These are phyloP conservation scores for Diplodia corticola DNA, from an alignment of 2,329 filamentous ascomycete species.

Conservation along the genomic window DNA sequence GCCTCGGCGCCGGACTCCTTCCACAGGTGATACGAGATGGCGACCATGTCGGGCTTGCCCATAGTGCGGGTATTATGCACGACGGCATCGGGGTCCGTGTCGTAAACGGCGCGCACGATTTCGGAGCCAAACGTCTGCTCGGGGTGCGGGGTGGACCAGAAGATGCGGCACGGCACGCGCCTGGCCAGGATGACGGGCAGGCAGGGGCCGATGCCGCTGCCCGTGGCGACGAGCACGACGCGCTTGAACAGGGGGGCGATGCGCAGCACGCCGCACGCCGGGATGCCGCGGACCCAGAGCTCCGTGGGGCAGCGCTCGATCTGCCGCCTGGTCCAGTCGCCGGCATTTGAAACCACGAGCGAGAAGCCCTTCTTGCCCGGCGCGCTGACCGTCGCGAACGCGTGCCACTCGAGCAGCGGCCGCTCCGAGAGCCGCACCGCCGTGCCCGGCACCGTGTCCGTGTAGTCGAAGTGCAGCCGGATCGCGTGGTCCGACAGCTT, in stretches of 20 bases:
- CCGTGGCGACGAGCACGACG: constrained; percentile 38
- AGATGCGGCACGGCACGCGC: constrained; percentile 55
- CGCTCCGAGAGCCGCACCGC: constrained; percentile 18
- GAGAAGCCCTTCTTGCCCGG: constrained; percentile 29
- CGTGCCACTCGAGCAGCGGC: constrained; percentile 39
- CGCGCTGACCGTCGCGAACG: constrained; percentile 41
- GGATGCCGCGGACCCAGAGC: constrained; percentile 34
- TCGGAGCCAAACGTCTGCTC: constrained; percentile 61
- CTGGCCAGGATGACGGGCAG: constrained; percentile 53
- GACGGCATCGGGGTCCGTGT: constrained; percentile 62
- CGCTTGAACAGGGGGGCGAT: constrained; percentile 35
- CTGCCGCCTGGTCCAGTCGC: constrained; percentile 36
- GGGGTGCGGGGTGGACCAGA: constrained; percentile 68
- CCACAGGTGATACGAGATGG: constrained; percentile 54
- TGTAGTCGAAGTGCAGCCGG: constrained; percentile 55
- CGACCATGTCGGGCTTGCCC: constrained; percentile 60
- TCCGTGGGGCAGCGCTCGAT: constrained; percentile 31
- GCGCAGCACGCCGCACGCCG: constrained; percentile 35
- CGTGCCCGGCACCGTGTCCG: constrained; percentile 5
- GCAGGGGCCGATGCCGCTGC: constrained; percentile 41
- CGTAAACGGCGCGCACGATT: constrained; percentile 57
- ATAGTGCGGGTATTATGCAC: constrained; percentile 65
- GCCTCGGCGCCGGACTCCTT: constrained; percentile 59
- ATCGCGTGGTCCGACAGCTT: constrained; percentile 71
- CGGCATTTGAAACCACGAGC: constrained; percentile 37